Conservation (phyloP, 805 yeast genomes). For the Barnettozyma californica region DNA sequence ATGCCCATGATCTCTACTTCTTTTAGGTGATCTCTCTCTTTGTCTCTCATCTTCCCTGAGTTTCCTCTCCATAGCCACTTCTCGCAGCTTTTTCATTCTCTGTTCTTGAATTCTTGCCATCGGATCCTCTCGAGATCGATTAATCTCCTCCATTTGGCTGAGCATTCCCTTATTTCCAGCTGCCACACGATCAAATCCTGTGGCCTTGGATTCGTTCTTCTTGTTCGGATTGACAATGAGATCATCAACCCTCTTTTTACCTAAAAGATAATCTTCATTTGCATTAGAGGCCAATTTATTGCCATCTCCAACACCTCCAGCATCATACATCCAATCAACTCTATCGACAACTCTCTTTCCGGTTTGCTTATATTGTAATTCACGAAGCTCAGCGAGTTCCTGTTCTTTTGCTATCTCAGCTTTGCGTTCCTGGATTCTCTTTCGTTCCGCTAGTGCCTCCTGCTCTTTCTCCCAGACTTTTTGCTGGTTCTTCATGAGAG, state of each 20-base stretch:
- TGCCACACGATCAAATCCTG: constrained; percentile 22
- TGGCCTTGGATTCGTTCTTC: neutral
- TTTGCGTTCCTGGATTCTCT: constrained; percentile 55
- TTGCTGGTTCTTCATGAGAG: constrained; percentile 73
- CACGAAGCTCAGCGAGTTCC: constrained; percentile 51
- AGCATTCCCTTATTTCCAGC: constrained; percentile 1
- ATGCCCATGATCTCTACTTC: neutral
- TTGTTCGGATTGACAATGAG: constrained; percentile 23
- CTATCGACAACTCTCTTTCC: constrained; percentile 38
- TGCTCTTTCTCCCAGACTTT: constrained; percentile 83
- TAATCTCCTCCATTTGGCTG: constrained; percentile 18
- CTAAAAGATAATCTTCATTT: constrained; percentile 50
- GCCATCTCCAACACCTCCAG: constrained; percentile 31
- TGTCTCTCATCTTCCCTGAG: constrained; percentile 22
- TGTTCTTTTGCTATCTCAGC: constrained; percentile 58
- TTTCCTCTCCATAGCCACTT: constrained; percentile 4
- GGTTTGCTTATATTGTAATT: constrained; percentile 38
- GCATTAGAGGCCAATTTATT: constrained; percentile 26
- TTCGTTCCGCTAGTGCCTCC: constrained; percentile 64
- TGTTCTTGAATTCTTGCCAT: constrained; percentile 36
- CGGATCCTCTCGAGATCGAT: constrained; percentile 42
- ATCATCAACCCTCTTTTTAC: constrained; percentile 43
- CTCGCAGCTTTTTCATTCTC: constrained; percentile 17
- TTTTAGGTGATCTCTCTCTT: constrained; percentile 7
- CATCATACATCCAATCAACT: constrained; percentile 86